Base-by-base conservation (phyloP, 495 filamentous ascomycete genomes). In the Aspergillus leporis region DNA sequence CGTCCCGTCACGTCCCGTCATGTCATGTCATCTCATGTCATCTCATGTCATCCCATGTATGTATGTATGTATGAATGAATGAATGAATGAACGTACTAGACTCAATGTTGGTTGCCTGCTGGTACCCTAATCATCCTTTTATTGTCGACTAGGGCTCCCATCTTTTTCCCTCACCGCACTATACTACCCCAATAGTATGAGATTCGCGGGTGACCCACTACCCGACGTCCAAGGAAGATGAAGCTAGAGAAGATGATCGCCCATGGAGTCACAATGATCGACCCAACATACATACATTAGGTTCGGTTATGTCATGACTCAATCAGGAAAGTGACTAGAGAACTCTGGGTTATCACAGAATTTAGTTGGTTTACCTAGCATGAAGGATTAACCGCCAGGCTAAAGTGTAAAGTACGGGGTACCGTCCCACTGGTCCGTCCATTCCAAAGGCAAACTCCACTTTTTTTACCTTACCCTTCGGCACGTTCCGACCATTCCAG, bases 401-500 rank as follows among this genome's bases (percentile, higher is more conserved):
- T 28, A 28, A n/a, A n/a, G n/a, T n/a, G n/a, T n/a, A 9, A 5
- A 32, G 30, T 25, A 22, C 46, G 47, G 23, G 7, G 14, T 23
- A 22, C 52, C 38, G 28, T 34, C 23, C 34, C 51, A 38, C 25
- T 8, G 31, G 50, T 36, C n/a, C 53, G 12, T 22, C 13, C 28
- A 41, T n/a, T n/a, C n/a, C n/a, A 46, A 31, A 55, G 49, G 36
- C 19, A 7, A 21, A 61, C 52, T 34, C 50, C 38, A 23, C 46
- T 47, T 18, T 45, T 14, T 45, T n/a, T n/a, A 47, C 51, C 36
- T 36, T 58, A 53, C 60, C 48, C 38, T 46, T 67, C 69, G 69
- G 69, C 61, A 67, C 56, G 61, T 69, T 67, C 64, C 64, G 68
- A 52, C 58, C 50, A 55, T 55, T 58, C 55, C 55, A 59, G 49